phyloP scores from a whole-genome alignment of 139 green algal genomes.

The Deuterostichococcus epilithicus region DNA sequence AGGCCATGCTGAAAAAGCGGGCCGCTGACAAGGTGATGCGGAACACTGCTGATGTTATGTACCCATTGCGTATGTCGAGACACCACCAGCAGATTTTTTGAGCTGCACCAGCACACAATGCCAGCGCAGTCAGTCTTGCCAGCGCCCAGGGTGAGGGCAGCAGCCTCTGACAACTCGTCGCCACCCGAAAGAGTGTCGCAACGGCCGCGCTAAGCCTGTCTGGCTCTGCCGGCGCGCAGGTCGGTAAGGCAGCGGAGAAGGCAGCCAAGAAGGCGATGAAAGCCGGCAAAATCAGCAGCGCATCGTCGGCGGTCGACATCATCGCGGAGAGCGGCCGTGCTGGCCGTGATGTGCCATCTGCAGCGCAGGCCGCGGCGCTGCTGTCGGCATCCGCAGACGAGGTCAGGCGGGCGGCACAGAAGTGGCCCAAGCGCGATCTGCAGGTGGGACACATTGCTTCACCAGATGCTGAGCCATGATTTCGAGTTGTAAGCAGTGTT shows the following conservation, averaged over 20 bases:
- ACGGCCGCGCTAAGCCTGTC: too few relatives aligned
- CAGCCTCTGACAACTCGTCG: too few relatives aligned
- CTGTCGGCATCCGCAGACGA: background rate
- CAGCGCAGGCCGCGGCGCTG: background rate
- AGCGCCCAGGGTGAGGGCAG: too few relatives aligned
- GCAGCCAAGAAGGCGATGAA: conserved; percentile 25
- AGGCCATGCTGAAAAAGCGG: conserved; percentile 32
- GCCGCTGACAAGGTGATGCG: conserved; percentile 12
- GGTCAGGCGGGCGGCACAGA: background rate
- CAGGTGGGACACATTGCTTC: background rate
- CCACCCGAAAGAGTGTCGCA: too few relatives aligned
- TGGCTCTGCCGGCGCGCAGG: background rate
- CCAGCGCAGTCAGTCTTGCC: too few relatives aligned
- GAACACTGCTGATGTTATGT: background rate
- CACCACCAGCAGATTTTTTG: too few relatives aligned
- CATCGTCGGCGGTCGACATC: background rate
- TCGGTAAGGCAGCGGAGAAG: background rate
- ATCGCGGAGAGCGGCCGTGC: background rate
- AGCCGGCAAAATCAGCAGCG: background rate
- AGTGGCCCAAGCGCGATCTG: background rate
- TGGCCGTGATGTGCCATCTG: background rate
- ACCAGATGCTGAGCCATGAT: background rate
- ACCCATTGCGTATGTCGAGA: too few relatives aligned
- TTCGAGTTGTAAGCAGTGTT: too few relatives aligned
- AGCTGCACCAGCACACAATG: too few relatives aligned